Percentiles rank a stretch among this genome's conserved stretches.
Conservation (phyloP, 306 rosid genomes). For the Boehmeria nivea region DNA sequence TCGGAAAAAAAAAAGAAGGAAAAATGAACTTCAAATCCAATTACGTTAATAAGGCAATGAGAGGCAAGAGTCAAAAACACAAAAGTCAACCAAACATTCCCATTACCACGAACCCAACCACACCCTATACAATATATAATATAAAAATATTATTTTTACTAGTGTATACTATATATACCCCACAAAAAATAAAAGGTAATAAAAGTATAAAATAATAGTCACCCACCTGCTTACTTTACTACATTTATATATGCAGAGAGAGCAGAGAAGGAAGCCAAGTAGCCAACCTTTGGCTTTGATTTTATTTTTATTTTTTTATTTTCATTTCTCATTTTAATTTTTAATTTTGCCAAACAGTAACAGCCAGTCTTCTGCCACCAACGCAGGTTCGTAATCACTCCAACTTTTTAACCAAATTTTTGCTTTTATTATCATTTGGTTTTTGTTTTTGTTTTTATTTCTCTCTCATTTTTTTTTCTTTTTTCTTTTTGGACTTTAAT, state of each 20-base stretch:
- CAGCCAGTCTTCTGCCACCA: conserved; percentile 19
- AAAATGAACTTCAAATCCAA: no score
- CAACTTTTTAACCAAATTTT: conserved; percentile 21
- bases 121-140: background rate
- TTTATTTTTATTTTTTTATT: no score
- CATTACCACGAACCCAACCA: background rate
- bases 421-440: no score
- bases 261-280: no score
- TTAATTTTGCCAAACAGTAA: conserved; percentile 22
- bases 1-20: no score
- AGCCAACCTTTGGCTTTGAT: conserved; percentile 16
- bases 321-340: no score
- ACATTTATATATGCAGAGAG: no score
- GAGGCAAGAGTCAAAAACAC: no score
- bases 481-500: background rate
- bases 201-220: background rate
- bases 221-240: conserved; percentile 20
- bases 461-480: background rate
- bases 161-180: background rate
- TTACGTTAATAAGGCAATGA: no score
- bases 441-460: no score
- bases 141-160: background rate
- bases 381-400: conserved; percentile 21
- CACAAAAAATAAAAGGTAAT: background rate
- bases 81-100: no score